These are phyloP conservation scores for Hanseniaspora meyeri DNA, from an alignment of 805 yeast genomes.

Conservation along the genomic window DNA sequence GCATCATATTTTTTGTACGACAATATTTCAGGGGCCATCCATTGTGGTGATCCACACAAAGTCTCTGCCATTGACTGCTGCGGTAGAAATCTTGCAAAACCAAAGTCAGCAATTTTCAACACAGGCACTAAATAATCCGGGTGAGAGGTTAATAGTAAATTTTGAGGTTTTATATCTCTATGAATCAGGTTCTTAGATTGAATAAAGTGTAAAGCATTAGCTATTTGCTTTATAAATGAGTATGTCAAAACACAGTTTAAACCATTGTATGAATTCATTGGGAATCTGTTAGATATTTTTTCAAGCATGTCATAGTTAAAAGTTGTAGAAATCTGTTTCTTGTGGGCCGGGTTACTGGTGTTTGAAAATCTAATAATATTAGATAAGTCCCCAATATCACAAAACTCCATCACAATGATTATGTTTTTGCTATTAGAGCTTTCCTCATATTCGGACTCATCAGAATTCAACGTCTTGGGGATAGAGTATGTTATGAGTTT, in stretches of 20 bases:
- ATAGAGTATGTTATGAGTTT: constrained; percentile 46
- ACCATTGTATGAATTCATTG: constrained; percentile 65
- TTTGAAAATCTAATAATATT: constrained; percentile 66
- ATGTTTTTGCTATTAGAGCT: constrained; percentile 27
- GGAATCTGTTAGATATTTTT: constrained; percentile 66
- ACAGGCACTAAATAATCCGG: constrained; percentile 41
- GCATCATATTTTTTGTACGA: constrained; percentile 93
- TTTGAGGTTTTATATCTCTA: constrained; percentile 86
- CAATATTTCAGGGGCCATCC: constrained; percentile 97
- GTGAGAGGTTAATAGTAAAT: constrained; percentile 50
- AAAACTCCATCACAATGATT: constrained; percentile 90
- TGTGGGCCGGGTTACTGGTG: constrained; percentile 46
- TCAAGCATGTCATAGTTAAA: constrained; percentile 36
- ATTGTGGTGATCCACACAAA: constrained; percentile 90
- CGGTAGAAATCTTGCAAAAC: constrained; percentile 91
- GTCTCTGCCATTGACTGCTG: constrained; percentile 92
- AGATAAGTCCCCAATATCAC: constrained; percentile 87
- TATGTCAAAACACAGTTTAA: constrained; percentile 64
- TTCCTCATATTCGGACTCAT: constrained; percentile 33
- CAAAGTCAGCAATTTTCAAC: constrained; percentile 90
- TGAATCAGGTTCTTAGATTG: constrained; percentile 79
- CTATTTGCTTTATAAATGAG: constrained; percentile 76
- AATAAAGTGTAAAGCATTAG: constrained; percentile 71
- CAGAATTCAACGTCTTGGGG: constrained; percentile 49
- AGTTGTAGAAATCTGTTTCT: not conserved